Evolutionary conservation across 1,284 basidiomycete species (phyloP).

Genomic region (Grifola frondosa): DNA sequence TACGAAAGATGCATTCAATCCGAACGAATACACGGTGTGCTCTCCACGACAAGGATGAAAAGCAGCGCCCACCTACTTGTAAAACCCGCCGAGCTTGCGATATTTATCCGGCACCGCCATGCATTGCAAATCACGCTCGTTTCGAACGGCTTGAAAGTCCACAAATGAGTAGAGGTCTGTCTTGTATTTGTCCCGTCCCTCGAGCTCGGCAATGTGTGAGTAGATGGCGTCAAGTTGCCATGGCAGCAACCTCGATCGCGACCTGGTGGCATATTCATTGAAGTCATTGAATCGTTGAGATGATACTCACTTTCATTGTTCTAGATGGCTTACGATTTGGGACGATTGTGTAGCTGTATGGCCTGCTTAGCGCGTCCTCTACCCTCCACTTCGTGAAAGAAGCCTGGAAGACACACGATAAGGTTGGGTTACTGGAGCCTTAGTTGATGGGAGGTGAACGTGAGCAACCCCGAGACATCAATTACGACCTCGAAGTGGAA

Average conservation of each 20-base stretch:
- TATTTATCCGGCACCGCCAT: conserved; percentile 94
- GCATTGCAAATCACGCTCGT: conserved; percentile 81
- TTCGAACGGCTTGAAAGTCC: conserved; percentile 94
- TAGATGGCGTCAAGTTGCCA: conserved; percentile 88
- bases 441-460: no score
- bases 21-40: neutral
- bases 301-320: no score
- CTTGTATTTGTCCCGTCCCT: conserved; percentile 59
- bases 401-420: no score
- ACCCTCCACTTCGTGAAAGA: no score
- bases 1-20: neutral
- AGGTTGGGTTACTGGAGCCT: no score
- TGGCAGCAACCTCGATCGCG: conserved; percentile 84
- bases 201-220: conserved; percentile 66
- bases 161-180: conserved; percentile 89
- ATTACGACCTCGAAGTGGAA: no score
- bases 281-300: no score
- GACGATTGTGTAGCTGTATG: no score
- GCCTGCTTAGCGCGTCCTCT: no score
- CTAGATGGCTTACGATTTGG: no score
- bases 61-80: conserved; percentile 55
- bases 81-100: conserved; percentile 79
- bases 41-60: conserved; percentile 1
- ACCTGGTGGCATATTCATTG: no score
- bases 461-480: no score